These are phyloP conservation scores for Rehmannia glutinosa DNA, from an alignment of 257 asterid genomes.

Conservation along the genomic window DNA sequence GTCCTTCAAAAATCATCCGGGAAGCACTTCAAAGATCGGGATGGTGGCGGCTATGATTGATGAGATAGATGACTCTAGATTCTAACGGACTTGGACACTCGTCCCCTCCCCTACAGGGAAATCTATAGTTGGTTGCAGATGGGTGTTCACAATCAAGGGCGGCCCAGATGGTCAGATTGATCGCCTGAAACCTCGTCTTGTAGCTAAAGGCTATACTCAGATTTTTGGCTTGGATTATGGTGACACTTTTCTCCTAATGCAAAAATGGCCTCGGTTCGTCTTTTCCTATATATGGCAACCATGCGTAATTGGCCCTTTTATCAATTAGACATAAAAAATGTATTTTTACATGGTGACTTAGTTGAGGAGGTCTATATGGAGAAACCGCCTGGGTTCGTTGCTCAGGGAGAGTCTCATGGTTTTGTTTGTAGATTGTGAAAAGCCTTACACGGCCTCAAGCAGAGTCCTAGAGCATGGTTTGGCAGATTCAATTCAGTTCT, in stretches of 20 bases:
- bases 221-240: background rate
- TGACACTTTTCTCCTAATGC: background rate
- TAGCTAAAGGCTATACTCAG: background rate
- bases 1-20: background rate
- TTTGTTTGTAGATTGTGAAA: background rate
- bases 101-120: background rate
- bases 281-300: background rate
- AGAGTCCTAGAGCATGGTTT: background rate
- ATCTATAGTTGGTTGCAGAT: background rate
- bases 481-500: background rate
- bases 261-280: background rate
- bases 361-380: background rate
- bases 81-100: background rate
- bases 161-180: background rate
- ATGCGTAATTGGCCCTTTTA: background rate
- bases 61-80: background rate
- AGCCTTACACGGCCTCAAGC: background rate
- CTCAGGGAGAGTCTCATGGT: background rate
- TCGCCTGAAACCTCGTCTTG: background rate
- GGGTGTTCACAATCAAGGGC: background rate
- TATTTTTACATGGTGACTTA: background rate
- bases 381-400: background rate
- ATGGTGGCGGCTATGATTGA: background rate
- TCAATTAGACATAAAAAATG: background rate
- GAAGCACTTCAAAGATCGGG: background rate